A percentile compares a stretch with the other conserved stretches of the same genome.
Evolutionary conservation across 73 alveolate species (phyloP).

Genomic region (Symbiodinium pilosum): DNA sequence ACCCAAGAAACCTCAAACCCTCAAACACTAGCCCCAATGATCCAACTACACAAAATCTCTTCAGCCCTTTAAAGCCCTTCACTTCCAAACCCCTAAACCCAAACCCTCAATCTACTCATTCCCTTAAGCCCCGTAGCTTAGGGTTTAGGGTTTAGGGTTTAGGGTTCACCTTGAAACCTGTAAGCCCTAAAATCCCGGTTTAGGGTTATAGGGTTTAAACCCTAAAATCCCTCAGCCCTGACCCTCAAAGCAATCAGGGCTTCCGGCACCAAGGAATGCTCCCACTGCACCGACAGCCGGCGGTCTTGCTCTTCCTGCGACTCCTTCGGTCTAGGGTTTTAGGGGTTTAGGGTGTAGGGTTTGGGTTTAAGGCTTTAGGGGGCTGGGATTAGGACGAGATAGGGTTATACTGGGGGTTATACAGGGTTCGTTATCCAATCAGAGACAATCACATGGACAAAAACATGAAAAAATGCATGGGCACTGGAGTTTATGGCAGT

Average conservation of each 20-base stretch:
- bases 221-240: neutral
- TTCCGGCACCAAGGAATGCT: neutral
- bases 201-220: too few relatives aligned
- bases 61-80: too few relatives aligned
- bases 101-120: too few relatives aligned
- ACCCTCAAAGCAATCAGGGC: neutral
- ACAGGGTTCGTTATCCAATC: too few relatives aligned
- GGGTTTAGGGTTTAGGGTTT: neutral
- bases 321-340: neutral
- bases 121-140: too few relatives aligned
- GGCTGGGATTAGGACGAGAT: neutral
- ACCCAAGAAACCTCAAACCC: too few relatives aligned
- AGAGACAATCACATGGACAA: too few relatives aligned
- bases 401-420: neutral
- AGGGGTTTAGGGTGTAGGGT: neutral
- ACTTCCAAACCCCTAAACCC: too few relatives aligned
- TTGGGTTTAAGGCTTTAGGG: neutral
- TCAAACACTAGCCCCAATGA: too few relatives aligned
- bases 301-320: neutral
- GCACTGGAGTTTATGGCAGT: too few relatives aligned
- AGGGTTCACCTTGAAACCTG: neutral
- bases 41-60: too few relatives aligned
- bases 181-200: neutral
- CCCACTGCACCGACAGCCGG: neutral
- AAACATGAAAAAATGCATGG: too few relatives aligned